Evolutionary conservation across 495 filamentous ascomycete genomes (phyloP).

Genomic region (Neohortaea acidophila): DNA sequence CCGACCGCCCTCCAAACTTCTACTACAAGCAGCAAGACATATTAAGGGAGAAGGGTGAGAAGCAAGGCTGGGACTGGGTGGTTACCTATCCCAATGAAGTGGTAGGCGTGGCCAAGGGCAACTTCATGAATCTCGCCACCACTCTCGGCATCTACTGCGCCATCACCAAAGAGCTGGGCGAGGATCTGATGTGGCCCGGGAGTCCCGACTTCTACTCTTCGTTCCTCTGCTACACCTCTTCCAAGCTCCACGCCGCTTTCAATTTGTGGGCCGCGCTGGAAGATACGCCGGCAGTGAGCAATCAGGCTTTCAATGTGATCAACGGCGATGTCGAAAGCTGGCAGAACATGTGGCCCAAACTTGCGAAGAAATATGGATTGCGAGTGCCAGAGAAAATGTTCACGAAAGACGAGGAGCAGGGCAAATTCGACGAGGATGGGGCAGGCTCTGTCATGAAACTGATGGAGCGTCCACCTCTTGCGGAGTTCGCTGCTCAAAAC

Average conservation of each 20-base stretch:
- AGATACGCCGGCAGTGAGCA: conserved; percentile 23
- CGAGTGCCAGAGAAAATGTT: conserved; percentile 35
- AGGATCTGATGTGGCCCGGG: conserved; percentile 35
- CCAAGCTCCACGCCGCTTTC: conserved; percentile 37
- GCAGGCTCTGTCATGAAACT: conserved; percentile 20
- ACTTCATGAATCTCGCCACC: conserved; percentile 43
- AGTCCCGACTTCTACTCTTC: conserved; percentile 33
- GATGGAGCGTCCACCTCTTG: conserved; percentile 30
- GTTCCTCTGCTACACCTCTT: conserved; percentile 38
- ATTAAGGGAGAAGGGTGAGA: conserved; percentile 9
- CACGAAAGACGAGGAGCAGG: conserved; percentile 5
- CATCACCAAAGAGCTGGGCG: conserved; percentile 33
- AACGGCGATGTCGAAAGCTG: conserved; percentile 41
- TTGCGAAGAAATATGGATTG: conserved; percentile 33
- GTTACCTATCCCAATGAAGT: conserved; percentile 43
- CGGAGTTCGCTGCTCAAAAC: conserved; percentile 24
- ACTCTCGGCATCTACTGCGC: conserved; percentile 37
- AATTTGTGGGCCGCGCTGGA: conserved; percentile 37
- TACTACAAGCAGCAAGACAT: conserved; percentile 21
- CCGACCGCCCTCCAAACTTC: conserved; percentile 19
- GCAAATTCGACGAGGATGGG: conserved; percentile 6
- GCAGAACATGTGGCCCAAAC: conserved; percentile 41
- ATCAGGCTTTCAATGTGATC: conserved; percentile 41
- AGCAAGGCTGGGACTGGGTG: conserved; percentile 22
- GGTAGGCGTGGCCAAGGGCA: conserved; percentile 32